These are phyloP conservation scores for Gautieria morchelliformis DNA, from an alignment of 768 basidiomycete genomes.

Conservation along the genomic window DNA sequence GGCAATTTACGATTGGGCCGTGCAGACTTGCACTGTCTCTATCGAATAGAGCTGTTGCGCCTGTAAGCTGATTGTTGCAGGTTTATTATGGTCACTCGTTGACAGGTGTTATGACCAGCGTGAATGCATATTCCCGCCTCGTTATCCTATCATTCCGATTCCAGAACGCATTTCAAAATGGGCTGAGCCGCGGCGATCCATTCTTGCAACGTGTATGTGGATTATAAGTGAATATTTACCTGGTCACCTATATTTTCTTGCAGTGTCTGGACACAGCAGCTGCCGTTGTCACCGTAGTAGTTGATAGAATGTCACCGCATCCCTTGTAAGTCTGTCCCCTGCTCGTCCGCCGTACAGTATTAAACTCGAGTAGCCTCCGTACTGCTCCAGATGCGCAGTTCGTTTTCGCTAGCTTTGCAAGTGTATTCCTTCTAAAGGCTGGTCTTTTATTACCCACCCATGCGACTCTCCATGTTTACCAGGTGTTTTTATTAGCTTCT, in stretches of 20 bases:
- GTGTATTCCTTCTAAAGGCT: slow-evolving; percentile 16
- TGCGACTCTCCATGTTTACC: neutral
- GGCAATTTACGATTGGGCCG: neutral
- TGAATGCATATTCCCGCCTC: slow-evolving; percentile 17
- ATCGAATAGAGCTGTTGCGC: slow-evolving; percentile 5
- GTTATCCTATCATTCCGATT: slow-evolving; percentile 19
- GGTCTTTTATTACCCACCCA: neutral
- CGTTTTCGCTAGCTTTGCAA: slow-evolving; percentile 17
- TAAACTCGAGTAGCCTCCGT: slow-evolving; percentile 8
- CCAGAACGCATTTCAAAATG: slow-evolving; percentile 16
- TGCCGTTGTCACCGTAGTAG: slow-evolving; percentile 8
- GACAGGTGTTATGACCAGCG: neutral
- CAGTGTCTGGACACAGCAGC: slow-evolving; percentile 24
- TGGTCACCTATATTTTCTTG: neutral
- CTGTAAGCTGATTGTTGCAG: neutral
- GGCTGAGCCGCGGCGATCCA: slow-evolving; percentile 5
- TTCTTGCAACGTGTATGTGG: slow-evolving; percentile 14
- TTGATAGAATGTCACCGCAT: slow-evolving; percentile 13
- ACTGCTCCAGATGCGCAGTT: slow-evolving; percentile 18
- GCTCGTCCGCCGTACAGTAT: neutral
- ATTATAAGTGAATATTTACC: slow-evolving; percentile 38
- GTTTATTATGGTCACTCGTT: neutral
- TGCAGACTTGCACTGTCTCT: slow-evolving; percentile 1
- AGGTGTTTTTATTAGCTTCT: slow-evolving; percentile 9
- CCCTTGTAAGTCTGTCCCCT: neutral